Base-by-base conservation (phyloP, 2,329 filamentous ascomycete genomes). In the Fusarium setosum region DNA sequence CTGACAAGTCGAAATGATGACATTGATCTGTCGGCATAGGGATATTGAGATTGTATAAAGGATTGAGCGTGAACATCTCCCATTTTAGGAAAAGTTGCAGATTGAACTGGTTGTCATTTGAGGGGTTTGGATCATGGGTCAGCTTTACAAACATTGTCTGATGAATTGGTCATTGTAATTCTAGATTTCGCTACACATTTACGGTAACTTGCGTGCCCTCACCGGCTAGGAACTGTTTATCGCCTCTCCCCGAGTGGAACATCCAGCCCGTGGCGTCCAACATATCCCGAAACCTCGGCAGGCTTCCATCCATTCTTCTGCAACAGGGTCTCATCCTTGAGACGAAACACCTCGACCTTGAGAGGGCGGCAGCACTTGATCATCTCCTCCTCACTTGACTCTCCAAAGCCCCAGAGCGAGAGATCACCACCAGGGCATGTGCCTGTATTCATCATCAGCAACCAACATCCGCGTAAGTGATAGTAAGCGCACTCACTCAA, bases 341-440 rank as follows among this genome's bases (percentile, higher is more conserved):
- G 76, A 58, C 83, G 82, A 74, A 88, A 94, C 0, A 96, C 88
- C 68, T 94, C 88, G 0, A 95, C 90, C 45, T 88, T 88, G 6
- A 96, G 83, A 1, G 92, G 91, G 8, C 92, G 85, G 76, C 91
- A 93, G 63, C 88, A 91, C 59, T 87, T 86, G 68, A 85, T 76
- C 86, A 92, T 93, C 52, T 88, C 89, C 71, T 88, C 85, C 65
- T 88, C 86, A 76, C 87, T 90, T 44, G 85, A 86, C 40, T 84
- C 87, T 12, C 90, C 89, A 83, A 93, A 96, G 0, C 91, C 92
- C 92, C 92, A 95, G n/a, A 87, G 82, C 1, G 90, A 93, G 45
- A 96, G 79, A 74, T 96, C 93, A 0, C 93, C 93, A 2, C 92
- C 92, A 0, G 92, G 92, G 73, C 92, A 96, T 0, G 92, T 92